These are phyloP conservation scores for Nadsonia starkeyi-henricii DNA, from an alignment of 1,139 yeast genomes.

Conservation along the genomic window DNA sequence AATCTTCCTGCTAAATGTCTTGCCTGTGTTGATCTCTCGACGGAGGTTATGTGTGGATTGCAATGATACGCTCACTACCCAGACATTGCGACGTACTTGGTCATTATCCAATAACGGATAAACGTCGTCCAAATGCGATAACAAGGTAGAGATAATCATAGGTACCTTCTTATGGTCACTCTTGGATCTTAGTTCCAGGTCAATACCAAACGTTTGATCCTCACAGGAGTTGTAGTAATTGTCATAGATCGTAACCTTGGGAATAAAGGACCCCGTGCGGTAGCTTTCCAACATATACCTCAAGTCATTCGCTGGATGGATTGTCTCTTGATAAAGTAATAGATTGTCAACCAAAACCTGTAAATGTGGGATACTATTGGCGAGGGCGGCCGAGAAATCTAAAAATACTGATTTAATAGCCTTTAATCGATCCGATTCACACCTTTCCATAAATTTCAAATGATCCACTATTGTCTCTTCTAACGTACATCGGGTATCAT, in stretches of 20 bases:
- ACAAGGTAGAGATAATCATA: slow-evolving; percentile 44
- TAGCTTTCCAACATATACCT: slow-evolving; percentile 54
- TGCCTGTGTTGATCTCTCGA: slow-evolving; percentile 36
- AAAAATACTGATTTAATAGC: slow-evolving; percentile 66
- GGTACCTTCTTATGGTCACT: slow-evolving; percentile 72
- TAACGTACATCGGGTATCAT: slow-evolving; percentile 52
- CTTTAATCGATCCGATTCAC: slow-evolving; percentile 66
- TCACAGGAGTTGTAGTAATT: slow-evolving; percentile 63
- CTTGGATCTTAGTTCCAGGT: slow-evolving; percentile 56
- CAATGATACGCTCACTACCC: slow-evolving; percentile 59
- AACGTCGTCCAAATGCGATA: slow-evolving; percentile 53
- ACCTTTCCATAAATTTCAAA: slow-evolving; percentile 63
- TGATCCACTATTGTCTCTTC: slow-evolving; percentile 70
- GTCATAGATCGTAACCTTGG: slow-evolving; percentile 63
- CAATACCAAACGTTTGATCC: slow-evolving; percentile 65
- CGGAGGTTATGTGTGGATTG: slow-evolving; percentile 52
- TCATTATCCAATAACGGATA: slow-evolving; percentile 68
- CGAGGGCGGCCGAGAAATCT: slow-evolving; percentile 57
- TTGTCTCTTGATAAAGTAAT: slow-evolving; percentile 50
- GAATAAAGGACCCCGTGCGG: slow-evolving; percentile 63
- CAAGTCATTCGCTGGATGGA: slow-evolving; percentile 59
- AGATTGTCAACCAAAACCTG: slow-evolving; percentile 49
- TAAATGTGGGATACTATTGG: slow-evolving; percentile 45
- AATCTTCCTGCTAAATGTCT: slow-evolving; percentile 21
- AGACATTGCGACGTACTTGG: slow-evolving; percentile 50